Conservation (phyloP, 768 basidiomycete species). For the Suillus hirtellus region DNA sequence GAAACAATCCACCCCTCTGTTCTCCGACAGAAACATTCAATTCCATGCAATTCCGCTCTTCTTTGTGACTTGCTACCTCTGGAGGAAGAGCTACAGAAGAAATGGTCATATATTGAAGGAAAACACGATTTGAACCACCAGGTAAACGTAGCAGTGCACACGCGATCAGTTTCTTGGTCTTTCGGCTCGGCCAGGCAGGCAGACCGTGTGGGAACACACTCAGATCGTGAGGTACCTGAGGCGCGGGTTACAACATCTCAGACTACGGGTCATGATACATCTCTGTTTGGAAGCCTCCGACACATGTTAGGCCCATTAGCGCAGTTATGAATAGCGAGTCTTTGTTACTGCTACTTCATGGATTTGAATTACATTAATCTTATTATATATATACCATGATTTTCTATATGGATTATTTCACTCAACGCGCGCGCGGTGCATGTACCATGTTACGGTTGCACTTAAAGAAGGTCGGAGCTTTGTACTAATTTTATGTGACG, state of each 20-base stretch:
- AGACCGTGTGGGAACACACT: slow-evolving; percentile 14
- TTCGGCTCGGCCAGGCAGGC: slow-evolving; percentile 24
- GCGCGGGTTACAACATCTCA: slow-evolving; percentile 16
- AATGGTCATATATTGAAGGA: slow-evolving; percentile 45
- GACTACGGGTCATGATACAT: slow-evolving; percentile 8
- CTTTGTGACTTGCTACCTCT: slow-evolving; percentile 46
- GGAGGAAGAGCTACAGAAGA: slow-evolving; percentile 49
- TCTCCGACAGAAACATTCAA: slow-evolving; percentile 35
- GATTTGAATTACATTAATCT: neutral
- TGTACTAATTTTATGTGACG: neutral
- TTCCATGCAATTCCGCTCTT: slow-evolving; percentile 46
- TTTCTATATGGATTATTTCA: neutral
- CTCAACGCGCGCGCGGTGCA: neutral
- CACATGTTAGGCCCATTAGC: slow-evolving; percentile 17
- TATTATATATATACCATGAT: neutral
- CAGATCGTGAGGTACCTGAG: slow-evolving; percentile 25
- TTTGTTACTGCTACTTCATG: neutral
- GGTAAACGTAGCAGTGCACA: slow-evolving; percentile 15
- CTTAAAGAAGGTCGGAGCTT: neutral
- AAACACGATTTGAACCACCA: slow-evolving; percentile 15
- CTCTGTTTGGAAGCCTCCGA: slow-evolving; percentile 26
- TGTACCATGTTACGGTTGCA: neutral
- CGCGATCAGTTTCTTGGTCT: slow-evolving; percentile 11
- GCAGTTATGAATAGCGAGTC: slow-evolving; percentile 21
- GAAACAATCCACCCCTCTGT: slow-evolving; percentile 67